phyloP scores from a whole-genome alignment of 208 protist genomes.

The Jaenimonas drosophilae region DNA sequence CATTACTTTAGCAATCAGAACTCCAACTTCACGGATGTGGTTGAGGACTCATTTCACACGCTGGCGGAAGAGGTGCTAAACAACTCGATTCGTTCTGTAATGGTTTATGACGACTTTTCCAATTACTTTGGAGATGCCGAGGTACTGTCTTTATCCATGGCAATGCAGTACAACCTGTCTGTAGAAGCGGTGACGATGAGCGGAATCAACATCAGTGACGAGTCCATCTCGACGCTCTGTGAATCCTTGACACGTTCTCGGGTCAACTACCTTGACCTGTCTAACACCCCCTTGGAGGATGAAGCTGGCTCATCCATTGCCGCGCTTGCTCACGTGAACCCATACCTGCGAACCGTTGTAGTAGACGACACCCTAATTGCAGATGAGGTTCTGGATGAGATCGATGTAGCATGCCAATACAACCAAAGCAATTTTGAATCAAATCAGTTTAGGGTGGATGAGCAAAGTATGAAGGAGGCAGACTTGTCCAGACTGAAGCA shows the following conservation, averaged over 20 bases:
- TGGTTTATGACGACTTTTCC: slow-evolving; percentile 77
- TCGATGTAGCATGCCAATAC: slow-evolving; percentile 84
- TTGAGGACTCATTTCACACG: slow-evolving; percentile 53
- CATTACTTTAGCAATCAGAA: slow-evolving; percentile 72
- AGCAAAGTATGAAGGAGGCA: slow-evolving; percentile 20
- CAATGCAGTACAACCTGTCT: slow-evolving; percentile 80
- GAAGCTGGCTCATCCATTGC: slow-evolving; percentile 72
- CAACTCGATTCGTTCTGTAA: slow-evolving; percentile 67
- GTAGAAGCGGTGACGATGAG: slow-evolving; percentile 77
- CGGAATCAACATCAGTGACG: slow-evolving; percentile 75
- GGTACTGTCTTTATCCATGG: slow-evolving; percentile 61
- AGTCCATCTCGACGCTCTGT: slow-evolving; percentile 63
- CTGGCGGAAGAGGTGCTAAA: slow-evolving; percentile 78
- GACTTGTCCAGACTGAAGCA: slow-evolving; percentile 56
- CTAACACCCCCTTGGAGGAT: slow-evolving; percentile 74
- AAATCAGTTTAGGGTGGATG: slow-evolving; percentile 38
- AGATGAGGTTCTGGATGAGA: slow-evolving; percentile 80
- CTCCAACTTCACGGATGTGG: slow-evolving; percentile 63
- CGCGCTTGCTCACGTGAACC: slow-evolving; percentile 72
- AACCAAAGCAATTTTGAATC: slow-evolving; percentile 86
- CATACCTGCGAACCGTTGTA: slow-evolving; percentile 77
- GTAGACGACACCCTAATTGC: slow-evolving; percentile 82
- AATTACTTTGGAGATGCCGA: slow-evolving; percentile 61
- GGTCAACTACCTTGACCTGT: slow-evolving; percentile 78
- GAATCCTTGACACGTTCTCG: slow-evolving; percentile 66